Conservation (phyloP, 352 stramenopile genomes). For the Albugo candida region DNA sequence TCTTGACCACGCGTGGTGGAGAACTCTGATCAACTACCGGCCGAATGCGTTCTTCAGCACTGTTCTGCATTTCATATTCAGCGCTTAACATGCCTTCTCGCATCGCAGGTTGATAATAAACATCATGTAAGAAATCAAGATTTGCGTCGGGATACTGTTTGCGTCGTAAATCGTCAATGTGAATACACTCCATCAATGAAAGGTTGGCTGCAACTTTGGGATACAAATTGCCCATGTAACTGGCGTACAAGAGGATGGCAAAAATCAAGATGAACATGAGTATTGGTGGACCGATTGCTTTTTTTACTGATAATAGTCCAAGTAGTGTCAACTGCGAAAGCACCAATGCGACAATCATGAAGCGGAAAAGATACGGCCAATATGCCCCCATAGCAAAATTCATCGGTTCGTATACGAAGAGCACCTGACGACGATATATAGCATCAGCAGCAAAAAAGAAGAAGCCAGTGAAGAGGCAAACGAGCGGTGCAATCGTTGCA, state of each 20-base stretch:
- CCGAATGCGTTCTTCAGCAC: no score
- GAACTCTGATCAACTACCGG: no score
- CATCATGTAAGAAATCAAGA: conserved; percentile 36
- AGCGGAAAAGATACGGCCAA: conserved; percentile 59
- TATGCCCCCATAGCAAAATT: conserved; percentile 28
- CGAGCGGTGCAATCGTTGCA: conserved; percentile 44
- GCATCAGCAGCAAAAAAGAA: conserved; percentile 52
- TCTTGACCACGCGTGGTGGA: no score
- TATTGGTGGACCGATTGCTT: conserved; percentile 12
- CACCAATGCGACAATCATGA: conserved; percentile 50
- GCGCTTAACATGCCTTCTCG: conserved; percentile 11
- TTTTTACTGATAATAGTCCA: conserved; percentile 63
- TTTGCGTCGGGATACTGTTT: conserved; percentile 10
- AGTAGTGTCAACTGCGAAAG: conserved; percentile 58
- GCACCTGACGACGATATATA: conserved; percentile 45
- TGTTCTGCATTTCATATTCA: no score
- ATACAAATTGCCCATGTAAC: conserved; percentile 33
- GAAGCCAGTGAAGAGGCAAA: conserved; percentile 31
- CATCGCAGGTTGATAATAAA: conserved; percentile 57
- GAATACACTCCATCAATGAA: conserved; percentile 39
- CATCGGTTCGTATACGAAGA: conserved; percentile 34
- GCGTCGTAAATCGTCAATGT: conserved; percentile 30
- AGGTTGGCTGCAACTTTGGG: conserved; percentile 26
- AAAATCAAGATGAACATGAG: conserved; percentile 15
- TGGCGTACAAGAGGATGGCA: conserved; percentile 39